Evolutionary conservation across 352 stramenopile species (phyloP), one percentile per base, ranked within the genome.

Genomic region (Thalassiosira mediterranea): DNA sequence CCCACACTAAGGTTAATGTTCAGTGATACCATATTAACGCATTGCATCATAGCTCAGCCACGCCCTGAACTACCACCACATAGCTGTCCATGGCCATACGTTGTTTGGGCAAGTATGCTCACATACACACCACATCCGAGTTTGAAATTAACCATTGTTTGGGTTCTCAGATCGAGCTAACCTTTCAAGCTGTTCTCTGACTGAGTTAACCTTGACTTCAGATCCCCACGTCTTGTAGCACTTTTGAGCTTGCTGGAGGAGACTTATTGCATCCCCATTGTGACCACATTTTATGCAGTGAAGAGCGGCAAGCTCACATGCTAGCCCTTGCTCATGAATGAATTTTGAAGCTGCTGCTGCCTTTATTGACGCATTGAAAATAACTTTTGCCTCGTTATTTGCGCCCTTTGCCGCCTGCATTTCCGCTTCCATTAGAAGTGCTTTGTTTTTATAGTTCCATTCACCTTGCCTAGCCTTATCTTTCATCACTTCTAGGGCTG

Each of bases 391-490:
- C 42, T 13, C 42, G 42, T 23, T 23, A 13, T 51, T 23, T 42
- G 34, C 26, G 1, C 31, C 17, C 23, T 19, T 10, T 37, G 25
- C 15, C 26, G 62, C 59, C 17, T 25, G 52, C 10, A 49, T 13
- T 44, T 72, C 62, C 40, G 62, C 62, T 61, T 72, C 47, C 42
- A 72, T 46, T 7, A 72, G 44, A 44, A 61, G 21, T 28, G 60
- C 17, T 48, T 72, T 40, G n/a, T 28, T 49, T 29, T 7, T 13
- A 61, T 31, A 72, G 32, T 60, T 51, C 21, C 25, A 53, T 23
- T 0, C 48, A 23, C 32, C 46, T 29, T 49, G 21, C 19, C 23
- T 31, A 10, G 26, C 7, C 28, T 49, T 47, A n/a, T 62, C 53
- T 62, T 32, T 62, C 53, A 62, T 62, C 5, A 62, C 23, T 7